These are phyloP conservation scores for Allium fistulosum DNA, from an alignment of 106 monocot species.

Conservation along the genomic window DNA sequence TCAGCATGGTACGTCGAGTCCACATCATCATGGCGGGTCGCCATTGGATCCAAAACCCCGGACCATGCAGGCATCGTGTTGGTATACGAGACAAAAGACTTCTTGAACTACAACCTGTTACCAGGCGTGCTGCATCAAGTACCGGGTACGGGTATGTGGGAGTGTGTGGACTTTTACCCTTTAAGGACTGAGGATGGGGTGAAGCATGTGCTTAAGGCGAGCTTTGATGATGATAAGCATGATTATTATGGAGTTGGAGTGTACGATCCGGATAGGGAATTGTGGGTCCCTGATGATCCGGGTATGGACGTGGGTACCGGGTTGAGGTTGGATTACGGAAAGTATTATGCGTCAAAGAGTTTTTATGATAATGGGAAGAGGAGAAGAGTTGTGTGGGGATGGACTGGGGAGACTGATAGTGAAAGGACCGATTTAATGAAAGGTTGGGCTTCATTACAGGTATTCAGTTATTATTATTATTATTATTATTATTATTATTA, in stretches of 20 bases:
- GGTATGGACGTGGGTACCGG: slow-evolving; percentile 49
- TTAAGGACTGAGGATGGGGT: slow-evolving; percentile 22
- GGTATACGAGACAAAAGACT: slow-evolving; percentile 70
- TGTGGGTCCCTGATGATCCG: slow-evolving; percentile 39
- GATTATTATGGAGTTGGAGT: slow-evolving; percentile 50
- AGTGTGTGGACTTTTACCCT: slow-evolving; percentile 72
- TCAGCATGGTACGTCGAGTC: slow-evolving; percentile 30
- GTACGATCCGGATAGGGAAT: slow-evolving; percentile 20
- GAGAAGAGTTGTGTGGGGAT: slow-evolving; percentile 52
- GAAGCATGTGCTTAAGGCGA: slow-evolving; percentile 61
- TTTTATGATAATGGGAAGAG: slow-evolving; percentile 39
- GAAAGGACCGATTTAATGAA: slow-evolving; percentile 43
- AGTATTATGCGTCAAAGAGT: slow-evolving; percentile 65
- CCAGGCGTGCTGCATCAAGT: slow-evolving; percentile 44
- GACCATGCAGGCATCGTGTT: slow-evolving; percentile 36
- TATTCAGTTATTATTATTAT: not conserved
- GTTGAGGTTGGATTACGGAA: slow-evolving; percentile 52
- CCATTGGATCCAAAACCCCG: slow-evolving; percentile 13
- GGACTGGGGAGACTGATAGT: slow-evolving; percentile 69
- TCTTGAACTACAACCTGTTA: slow-evolving; percentile 41
- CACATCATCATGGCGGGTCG: slow-evolving; percentile 17
- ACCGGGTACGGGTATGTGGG: slow-evolving; percentile 65
- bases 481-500: no score
- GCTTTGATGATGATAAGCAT: slow-evolving; percentile 51
- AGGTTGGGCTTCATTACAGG: slow-evolving; percentile 66